phyloP scores from a whole-genome alignment of 2,329 filamentous ascomycete species.

The Stachybotrys chartarum region DNA sequence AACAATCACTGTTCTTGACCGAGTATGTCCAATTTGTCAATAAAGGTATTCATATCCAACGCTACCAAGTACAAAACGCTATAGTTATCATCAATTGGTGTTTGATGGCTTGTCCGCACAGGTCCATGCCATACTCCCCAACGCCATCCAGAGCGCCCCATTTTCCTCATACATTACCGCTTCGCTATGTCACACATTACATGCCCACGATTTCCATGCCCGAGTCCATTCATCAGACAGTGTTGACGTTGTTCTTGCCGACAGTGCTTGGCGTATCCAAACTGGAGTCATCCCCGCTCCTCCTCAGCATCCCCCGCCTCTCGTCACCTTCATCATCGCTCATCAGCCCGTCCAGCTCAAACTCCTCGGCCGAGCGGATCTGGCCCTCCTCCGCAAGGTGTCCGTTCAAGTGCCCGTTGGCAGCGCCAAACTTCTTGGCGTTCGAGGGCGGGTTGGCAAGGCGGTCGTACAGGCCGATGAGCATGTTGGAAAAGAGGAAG shows the following conservation, averaged over 20 bases:
- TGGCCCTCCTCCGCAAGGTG: slow-evolving; percentile 42
- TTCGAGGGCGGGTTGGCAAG: slow-evolving; percentile 29
- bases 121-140: no score
- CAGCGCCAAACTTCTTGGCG: slow-evolving; percentile 29
- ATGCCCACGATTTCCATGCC: neutral
- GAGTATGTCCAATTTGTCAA: no score
- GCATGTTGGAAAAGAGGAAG: slow-evolving; percentile 85
- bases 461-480: slow-evolving; percentile 76
- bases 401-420: slow-evolving; percentile 22
- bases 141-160: no score
- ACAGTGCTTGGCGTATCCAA: slow-evolving; percentile 35
- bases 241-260: slow-evolving; percentile 23
- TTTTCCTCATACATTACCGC: no score
- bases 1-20: no score
- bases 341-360: slow-evolving; percentile 85
- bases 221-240: slow-evolving; percentile 1
- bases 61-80: no score
- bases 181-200: no score
- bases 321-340: slow-evolving; percentile 75
- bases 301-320: slow-evolving; percentile 22
- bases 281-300: slow-evolving; percentile 18
- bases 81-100: no score
- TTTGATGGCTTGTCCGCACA: no score
- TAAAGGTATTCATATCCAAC: no score
- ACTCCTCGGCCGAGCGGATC: slow-evolving; percentile 79